Base-by-base conservation (phyloP, 495 filamentous ascomycete species). In the Penicillium egyptiacum region DNA sequence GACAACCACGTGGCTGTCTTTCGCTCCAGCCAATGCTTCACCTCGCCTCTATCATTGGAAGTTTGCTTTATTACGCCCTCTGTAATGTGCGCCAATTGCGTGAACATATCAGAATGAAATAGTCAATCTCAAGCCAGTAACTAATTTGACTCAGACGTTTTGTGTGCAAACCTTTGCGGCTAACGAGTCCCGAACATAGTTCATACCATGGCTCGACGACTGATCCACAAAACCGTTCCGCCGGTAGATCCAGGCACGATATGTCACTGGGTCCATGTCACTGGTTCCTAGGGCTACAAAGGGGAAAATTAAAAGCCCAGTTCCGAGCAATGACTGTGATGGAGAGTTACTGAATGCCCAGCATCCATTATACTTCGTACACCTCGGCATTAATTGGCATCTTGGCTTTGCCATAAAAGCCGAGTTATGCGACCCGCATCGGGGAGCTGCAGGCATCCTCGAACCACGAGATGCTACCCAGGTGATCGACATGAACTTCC, bases 381-480 rank as follows among this genome's bases (percentile, higher is more conserved):
- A 9, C 7, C 35, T 40, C 31, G 25, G 28, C 50, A 35, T 33
- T 52, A 14, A 10, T 46, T 20, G 47, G 30, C 47, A 50, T 12
- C 40, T 20, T 44, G 42, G 22, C 10, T 23, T 14, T 43, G 2
- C 41, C 14, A 11, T 7, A 31, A 19, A 12, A 7, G 2, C n/a
- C 8, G 6, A 14, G 8, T 12, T 17, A 10, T 49, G 46, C n/a
- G 28, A 51, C 17, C 48, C 11, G 31, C 48, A 22, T 37, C 14
- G 35, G 22, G 12, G 4, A 50, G 26, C 47, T 40, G 20, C 49
- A 50, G 35, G 19, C 23, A 20, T 25, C 35, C 49, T 51, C 41
- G 41, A 35, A 52, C 50, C 50, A 30, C 10, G 33, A 25, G 50
- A 42, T 52, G 17, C n/a, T n/a, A n/a, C n/a, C n/a, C n/a, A n/a